Base-by-base conservation (phyloP, 768 basidiomycete genomes). In the Auricularia sp. region DNA sequence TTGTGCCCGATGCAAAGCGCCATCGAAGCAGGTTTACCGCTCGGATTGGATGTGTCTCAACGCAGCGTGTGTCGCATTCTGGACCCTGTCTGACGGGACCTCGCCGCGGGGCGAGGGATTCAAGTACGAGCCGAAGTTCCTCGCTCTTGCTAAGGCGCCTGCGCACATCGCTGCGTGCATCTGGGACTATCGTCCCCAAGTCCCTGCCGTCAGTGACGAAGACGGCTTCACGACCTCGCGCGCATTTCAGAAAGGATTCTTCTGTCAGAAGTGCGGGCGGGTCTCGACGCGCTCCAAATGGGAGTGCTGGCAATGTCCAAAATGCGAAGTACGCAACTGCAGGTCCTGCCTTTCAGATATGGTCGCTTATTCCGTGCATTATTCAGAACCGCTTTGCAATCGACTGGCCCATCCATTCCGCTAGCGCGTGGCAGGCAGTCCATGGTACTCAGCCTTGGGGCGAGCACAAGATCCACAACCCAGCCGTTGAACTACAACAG, bases 41-140 rank as follows among this genome's bases (percentile, higher is more conserved):
- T 71, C 77, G 65, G 78, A 75, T 2, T 86, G 87, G 84, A 82
- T 81, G 67, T 91, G 90, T 70, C 76, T 91, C 47, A 51, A 16
- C 6, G 18, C 47, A 16, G 6, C 10, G 6, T 51, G 47, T 18
- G 47, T 6, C 18, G 18, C 18, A 8, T 51, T 51, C 16, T 51
- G 47, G 47, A 51, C 0, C 18, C 47, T 51, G 18, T 5, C 8
- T 8, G 47, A 21, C 16, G 18, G 18, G 3, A 51, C 47, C 6
- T 51, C 47, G 1, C 47, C 47, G 47, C 47, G 21, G 6, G 47
- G 47, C 47, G 18, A 51, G 47, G 16, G 16, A 6, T 18, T 51
- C 18, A 6, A 51, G 7, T 11, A 12, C 10, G 18, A 18, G 5
- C 47, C 47, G 1, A 6, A 8, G 6, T 51, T 51, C 16, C 11